Evolutionary conservation across 768 basidiomycete species (phyloP).

Genomic region (Leccinellum albellum): DNA sequence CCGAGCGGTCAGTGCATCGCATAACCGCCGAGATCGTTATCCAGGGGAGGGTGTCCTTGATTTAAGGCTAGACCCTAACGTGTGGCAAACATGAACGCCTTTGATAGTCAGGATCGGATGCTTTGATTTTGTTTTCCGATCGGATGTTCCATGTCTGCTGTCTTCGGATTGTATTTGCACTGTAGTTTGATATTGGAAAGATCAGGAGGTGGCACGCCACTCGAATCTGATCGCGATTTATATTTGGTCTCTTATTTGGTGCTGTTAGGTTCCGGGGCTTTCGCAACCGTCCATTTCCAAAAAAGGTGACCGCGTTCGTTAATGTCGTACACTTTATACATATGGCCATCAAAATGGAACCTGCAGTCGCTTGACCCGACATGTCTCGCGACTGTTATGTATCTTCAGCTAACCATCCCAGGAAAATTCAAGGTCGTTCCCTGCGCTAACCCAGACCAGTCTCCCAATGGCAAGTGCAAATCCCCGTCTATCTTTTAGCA

Average conservation of each 20-base stretch:
- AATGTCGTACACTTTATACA: conserved; percentile 39
- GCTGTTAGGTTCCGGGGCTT: conserved; percentile 14
- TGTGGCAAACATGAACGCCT: not conserved
- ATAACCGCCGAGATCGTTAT: not conserved
- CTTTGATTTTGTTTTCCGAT: not conserved
- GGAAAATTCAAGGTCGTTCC: conserved; percentile 61
- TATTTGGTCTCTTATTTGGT: conserved; percentile 5
- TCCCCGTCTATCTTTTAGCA: not conserved
- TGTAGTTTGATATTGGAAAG: not conserved
- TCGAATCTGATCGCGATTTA: not conserved
- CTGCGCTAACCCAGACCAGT: conserved; percentile 65
- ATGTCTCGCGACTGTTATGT: conserved; percentile 62
- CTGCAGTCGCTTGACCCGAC: conserved; percentile 64
- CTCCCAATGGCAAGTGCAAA: conserved; percentile 64
- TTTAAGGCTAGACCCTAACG: not conserved
- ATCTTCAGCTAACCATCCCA: conserved; percentile 65
- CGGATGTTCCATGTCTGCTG: too few species aligned
- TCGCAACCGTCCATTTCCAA: conserved; percentile 1
- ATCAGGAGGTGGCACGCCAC: not conserved
- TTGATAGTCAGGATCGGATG: too few species aligned
- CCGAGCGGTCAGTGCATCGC: conserved; percentile 10
- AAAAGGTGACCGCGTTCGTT: conserved; percentile 18
- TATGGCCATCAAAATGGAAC: conserved; percentile 69
- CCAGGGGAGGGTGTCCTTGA: conserved; percentile 19
- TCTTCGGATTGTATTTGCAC: not conserved